Conservation (phyloP, 73 alveolate genomes). For the Paramecium caudatum region DNA sequence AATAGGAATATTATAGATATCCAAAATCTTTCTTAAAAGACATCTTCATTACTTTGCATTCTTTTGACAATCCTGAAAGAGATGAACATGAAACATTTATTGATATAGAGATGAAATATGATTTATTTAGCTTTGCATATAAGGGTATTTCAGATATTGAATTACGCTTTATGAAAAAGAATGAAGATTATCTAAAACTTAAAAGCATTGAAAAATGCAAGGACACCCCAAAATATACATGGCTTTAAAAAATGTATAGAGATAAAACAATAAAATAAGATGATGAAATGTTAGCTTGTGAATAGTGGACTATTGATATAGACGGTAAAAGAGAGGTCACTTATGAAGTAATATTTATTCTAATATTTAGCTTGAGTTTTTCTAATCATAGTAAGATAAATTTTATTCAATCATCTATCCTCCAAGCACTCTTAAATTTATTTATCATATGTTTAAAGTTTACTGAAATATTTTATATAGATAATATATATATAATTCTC, state of each 20-base stretch:
- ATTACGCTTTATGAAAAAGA: not conserved
- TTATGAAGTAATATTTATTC: not conserved
- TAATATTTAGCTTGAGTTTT: slow-evolving; percentile 29
- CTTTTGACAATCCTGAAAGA: slow-evolving; percentile 41
- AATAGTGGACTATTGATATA: slow-evolving; percentile 52
- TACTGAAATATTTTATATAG: not conserved
- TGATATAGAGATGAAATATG: slow-evolving; percentile 9
- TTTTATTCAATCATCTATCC: slow-evolving; percentile 45
- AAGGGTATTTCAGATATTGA: slow-evolving; percentile 25
- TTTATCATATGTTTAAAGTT: slow-evolving; percentile 6
- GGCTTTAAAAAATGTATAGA: slow-evolving; percentile 19
- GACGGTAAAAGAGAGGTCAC: slow-evolving; percentile 38
- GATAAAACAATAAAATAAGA: not conserved
- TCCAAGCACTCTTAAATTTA: slow-evolving; percentile 21
- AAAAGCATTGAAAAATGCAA: slow-evolving; percentile 46
- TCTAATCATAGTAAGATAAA: slow-evolving; percentile 26
- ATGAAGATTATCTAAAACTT: slow-evolving; percentile 54
- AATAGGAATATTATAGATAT: slow-evolving; percentile 42
- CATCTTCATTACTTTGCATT: slow-evolving; percentile 19
- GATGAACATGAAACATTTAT: slow-evolving; percentile 31
- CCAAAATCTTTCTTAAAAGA: slow-evolving; percentile 36
- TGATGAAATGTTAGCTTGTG: slow-evolving; percentile 53
- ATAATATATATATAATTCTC: slow-evolving; percentile 28
- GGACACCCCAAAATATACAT: not conserved
- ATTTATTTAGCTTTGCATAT: slow-evolving; percentile 44